Evolutionary conservation across 208 protist species (phyloP).

Genomic region (Herpetomonas samuelpessoai): DNA sequence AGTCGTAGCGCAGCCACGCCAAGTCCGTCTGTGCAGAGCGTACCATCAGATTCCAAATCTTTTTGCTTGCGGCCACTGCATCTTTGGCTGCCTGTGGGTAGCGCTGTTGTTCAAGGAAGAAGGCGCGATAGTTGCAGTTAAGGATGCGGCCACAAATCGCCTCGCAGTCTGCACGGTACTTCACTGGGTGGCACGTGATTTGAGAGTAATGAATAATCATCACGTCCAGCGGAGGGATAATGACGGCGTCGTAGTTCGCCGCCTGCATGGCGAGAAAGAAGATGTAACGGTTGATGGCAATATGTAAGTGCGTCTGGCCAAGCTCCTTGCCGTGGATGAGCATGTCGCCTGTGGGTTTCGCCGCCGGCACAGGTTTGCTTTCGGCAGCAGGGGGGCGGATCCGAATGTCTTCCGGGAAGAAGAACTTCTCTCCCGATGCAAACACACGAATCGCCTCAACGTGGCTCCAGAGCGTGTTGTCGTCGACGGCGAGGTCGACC

Average conservation of each 20-base stretch:
- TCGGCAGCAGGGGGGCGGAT: constrained; percentile 1
- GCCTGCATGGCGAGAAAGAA: constrained; percentile 89
- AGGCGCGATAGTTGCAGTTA: constrained; percentile 84
- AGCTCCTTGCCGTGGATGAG: constrained; percentile 17
- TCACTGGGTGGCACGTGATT: constrained; percentile 56
- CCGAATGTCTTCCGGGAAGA: constrained; percentile 28
- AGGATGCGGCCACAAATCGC: constrained; percentile 79
- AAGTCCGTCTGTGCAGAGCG: constrained; percentile 69
- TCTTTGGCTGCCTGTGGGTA: constrained; percentile 50
- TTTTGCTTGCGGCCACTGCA: constrained; percentile 51
- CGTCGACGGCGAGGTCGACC: constrained; percentile 75
- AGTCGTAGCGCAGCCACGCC: constrained; percentile 85
- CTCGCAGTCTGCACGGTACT: constrained; percentile 84
- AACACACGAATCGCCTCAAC: constrained; percentile 59
- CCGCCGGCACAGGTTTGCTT: neutral
- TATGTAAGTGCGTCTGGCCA: constrained; percentile 39
- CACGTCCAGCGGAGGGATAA: constrained; percentile 86
- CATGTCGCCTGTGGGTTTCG: neutral
- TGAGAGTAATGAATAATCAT: constrained; percentile 86
- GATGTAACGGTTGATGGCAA: constrained; percentile 81
- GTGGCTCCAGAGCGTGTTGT: constrained; percentile 64
- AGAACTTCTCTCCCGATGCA: constrained; percentile 52
- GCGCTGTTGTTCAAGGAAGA: constrained; percentile 62
- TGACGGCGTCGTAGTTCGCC: constrained; percentile 83
- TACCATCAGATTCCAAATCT: constrained; percentile 89